These are phyloP conservation scores for Sordariomycetes sp. DNA, from an alignment of 2,329 filamentous ascomycete species.

Conservation along the genomic window DNA sequence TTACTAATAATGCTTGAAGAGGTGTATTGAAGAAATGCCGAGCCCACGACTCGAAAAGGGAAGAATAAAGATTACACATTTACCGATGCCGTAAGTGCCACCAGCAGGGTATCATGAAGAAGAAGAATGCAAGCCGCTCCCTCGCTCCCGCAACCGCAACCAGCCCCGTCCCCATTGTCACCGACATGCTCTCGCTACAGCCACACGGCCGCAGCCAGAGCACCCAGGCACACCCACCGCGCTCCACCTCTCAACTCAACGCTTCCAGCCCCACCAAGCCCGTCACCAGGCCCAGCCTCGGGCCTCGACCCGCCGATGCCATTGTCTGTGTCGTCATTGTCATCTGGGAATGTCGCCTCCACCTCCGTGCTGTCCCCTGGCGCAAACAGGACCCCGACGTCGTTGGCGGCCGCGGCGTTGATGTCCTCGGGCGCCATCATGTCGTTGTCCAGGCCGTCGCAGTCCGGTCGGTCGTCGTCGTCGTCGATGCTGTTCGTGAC, in stretches of 20 bases:
- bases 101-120: conserved; percentile 4
- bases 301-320: conserved; percentile 16
- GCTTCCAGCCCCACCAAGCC: conserved; percentile 17
- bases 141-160: neutral
- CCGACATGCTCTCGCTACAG: neutral
- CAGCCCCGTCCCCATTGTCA: neutral
- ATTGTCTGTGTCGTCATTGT: conserved; percentile 4
- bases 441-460: conserved; percentile 40
- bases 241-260: conserved; percentile 16
- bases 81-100: neutral
- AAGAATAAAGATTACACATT: neutral
- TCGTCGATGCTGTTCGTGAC: conserved; percentile 53
- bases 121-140: neutral
- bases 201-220: neutral
- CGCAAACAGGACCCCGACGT: conserved; percentile 36
- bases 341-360: conserved; percentile 13
- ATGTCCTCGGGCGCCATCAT: conserved; percentile 35
- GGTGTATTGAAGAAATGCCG: neutral
- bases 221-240: neutral
- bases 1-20: neutral
- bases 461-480: conserved; percentile 29
- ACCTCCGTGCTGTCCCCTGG: conserved; percentile 37
- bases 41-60: neutral
- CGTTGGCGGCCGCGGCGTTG: conserved; percentile 27
- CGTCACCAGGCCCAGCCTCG: conserved; percentile 18